Evolutionary conservation across 805 yeast species (phyloP), one percentile per base, ranked within the genome.

Genomic region (Zygosaccharomyces pseudorouxii): DNA sequence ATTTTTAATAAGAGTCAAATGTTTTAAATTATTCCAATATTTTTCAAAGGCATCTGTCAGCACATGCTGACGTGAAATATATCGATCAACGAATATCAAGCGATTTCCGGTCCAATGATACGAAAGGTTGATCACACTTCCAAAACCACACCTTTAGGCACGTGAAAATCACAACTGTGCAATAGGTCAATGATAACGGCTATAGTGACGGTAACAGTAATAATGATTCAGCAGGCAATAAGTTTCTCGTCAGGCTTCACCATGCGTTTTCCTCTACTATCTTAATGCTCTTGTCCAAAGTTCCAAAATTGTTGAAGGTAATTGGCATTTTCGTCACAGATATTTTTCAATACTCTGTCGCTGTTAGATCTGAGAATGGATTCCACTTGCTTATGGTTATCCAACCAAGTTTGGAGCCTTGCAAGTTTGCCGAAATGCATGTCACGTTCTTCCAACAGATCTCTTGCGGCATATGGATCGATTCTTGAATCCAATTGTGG

Each of bases 401-500:
- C 57, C 12, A 69, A 65, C 68, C 75, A 71, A 10, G 56, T 63
- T 6, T 50, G 48, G 8, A 76, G 45, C 4, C 53, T 53, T n/a
- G 60, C 57, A 44, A 67, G 65, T 12, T 63, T 60, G 2, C 20
- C 42, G 38, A 62, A 68, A 38, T 63, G 64, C 3, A 54, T 49
- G 14, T 67, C 67, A 14, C 63, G 59, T 16, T 61, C 59, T 6
- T 64, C 65, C 19, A 63, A 52, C 5, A 63, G 36, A 39, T 75
- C 77, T 44, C 73, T 68, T 9, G 69, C 65, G 3, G 77, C 77
- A 54, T 79, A 79, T 0, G 84, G 82, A 55, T 79, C 81, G 4
- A 75, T 54, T 25, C 78, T 60, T 4, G 65, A 57, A 27, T 65
- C 64, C 37, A 62, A 53, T 52, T 52, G 49, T 11, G 55, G 50